Evolutionary conservation across 495 filamentous ascomycete species (phyloP).

Genomic region (Xylaria nigripes): DNA sequence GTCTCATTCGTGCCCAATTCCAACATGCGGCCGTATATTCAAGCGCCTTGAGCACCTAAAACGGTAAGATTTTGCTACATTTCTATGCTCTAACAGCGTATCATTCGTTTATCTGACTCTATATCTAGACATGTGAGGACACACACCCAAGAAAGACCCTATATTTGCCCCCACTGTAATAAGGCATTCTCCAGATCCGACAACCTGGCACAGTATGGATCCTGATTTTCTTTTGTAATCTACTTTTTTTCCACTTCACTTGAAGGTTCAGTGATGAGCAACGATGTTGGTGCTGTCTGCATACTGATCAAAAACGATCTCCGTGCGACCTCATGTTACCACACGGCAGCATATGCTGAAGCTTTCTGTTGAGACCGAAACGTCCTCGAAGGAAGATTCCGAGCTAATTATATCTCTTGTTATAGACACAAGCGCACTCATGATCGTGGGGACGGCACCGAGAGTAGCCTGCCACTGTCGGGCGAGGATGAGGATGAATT

Average conservation of each 20-base stretch:
- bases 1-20: slow-evolving; percentile 97
- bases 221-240: slow-evolving; percentile 21
- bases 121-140: slow-evolving; percentile 92
- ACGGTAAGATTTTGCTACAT: slow-evolving; percentile 62
- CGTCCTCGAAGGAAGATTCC: slow-evolving; percentile 9
- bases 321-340: slow-evolving; percentile 19
- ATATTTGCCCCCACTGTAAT: slow-evolving; percentile 92
- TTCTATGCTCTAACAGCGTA: slow-evolving; percentile 38
- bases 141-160: slow-evolving; percentile 97
- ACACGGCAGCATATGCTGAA: slow-evolving; percentile 21
- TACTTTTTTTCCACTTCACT: slow-evolving; percentile 22
- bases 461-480: slow-evolving; percentile 53
- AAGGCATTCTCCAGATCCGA: slow-evolving; percentile 98
- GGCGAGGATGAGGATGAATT: slow-evolving; percentile 75
- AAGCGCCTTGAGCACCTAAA: slow-evolving; percentile 99
- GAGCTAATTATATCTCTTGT: slow-evolving; percentile 26
- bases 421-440: slow-evolving; percentile 89
- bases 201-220: slow-evolving; percentile 90
- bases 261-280: slow-evolving; percentile 27
- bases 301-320: slow-evolving; percentile 16
- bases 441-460: slow-evolving; percentile 64
- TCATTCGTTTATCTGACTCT: slow-evolving; percentile 45
- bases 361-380: slow-evolving; percentile 27
- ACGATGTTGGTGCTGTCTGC: slow-evolving; percentile 30
- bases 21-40: slow-evolving; percentile 92